phyloP scores from a whole-genome alignment of 768 basidiomycete genomes.

The Rhizopogon roseolus region DNA sequence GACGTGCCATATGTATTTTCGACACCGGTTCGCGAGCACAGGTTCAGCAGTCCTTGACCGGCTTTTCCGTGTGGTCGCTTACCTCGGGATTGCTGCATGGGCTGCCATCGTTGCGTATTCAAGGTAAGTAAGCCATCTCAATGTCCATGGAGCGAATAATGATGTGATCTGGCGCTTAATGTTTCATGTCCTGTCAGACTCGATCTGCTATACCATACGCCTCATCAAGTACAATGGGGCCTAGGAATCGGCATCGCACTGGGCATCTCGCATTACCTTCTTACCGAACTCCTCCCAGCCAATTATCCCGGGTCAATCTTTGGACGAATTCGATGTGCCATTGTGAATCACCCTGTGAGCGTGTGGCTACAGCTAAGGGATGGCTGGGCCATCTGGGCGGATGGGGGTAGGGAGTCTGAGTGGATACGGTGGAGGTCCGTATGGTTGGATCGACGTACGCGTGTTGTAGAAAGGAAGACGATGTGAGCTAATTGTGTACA shows the following conservation, averaged over 20 bases:
- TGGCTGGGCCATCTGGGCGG: conserved; percentile 77
- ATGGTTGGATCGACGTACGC: conserved; percentile 41
- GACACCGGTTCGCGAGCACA: conserved; percentile 57
- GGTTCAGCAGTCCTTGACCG: conserved; percentile 48
- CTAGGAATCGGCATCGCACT: conserved; percentile 54
- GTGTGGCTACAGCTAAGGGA: conserved; percentile 71
- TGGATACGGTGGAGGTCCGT: conserved; percentile 62
- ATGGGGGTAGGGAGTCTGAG: conserved; percentile 71
- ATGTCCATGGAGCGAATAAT: neutral
- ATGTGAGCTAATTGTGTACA: neutral
- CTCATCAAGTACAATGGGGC: conserved; percentile 74
- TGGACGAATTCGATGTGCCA: conserved; percentile 40
- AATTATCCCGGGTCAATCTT: conserved; percentile 47
- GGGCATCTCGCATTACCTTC: conserved; percentile 49
- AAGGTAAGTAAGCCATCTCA: conserved; percentile 41
- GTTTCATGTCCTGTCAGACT: conserved; percentile 36
- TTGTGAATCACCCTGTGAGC: conserved; percentile 55
- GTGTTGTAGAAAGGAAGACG: conserved; percentile 13
- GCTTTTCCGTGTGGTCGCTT: conserved; percentile 43
- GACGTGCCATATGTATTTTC: conserved; percentile 64
- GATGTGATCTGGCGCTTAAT: neutral
- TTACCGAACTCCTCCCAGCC: conserved; percentile 56
- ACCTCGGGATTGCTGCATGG: conserved; percentile 50
- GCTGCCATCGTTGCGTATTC: conserved; percentile 72
- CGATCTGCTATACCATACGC: conserved; percentile 68